Evolutionary conservation across 2,329 filamentous ascomycete species (phyloP), one percentile per base, ranked within the genome.

Genomic region (Trichoderma gracile): DNA sequence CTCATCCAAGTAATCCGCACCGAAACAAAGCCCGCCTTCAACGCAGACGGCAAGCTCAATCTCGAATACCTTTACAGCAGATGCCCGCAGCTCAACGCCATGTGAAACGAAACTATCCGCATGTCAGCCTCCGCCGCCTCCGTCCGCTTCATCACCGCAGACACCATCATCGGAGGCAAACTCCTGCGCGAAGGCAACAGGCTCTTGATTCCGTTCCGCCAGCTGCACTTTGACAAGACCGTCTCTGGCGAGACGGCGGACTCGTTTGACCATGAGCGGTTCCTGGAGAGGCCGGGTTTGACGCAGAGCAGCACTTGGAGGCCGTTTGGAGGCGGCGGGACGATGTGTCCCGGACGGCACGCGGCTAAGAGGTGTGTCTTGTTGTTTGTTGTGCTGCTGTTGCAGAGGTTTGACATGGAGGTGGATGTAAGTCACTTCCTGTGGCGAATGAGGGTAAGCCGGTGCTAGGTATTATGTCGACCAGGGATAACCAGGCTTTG

Each of bases 311-410:
- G 67, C 5, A 58, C 55, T 1, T 72, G 68, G 64, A 59, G 67
- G 9, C 72, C 73, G 3, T 74, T 73, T 55, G 71, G 73, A n/a
- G 74, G 67, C 0, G 74, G 72, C 3, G 70, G 66, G 42, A 73
- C 72, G 0, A 68, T 69, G 60, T 75, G 72, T 55, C 69, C 65
- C 3, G 72, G 73, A 5, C 53, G 71, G 2, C 69, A 66, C 49
- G 6, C 72, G 7, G 70, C 72, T 0, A 67, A 63, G 17, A 65
- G 17, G 30, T 56, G 46, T 0, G 65, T 69, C 0, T 63, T 63
- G 0, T 30, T 57, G 0, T 72, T 74, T 56, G 65, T 72, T 21
- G 69, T 71, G 1, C 69, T 63, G 19, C n/a, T 73, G 1, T 63
- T 74, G 27, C 49, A 55, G 0, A 63, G 72, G 1, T 72, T 72